Conservation (phyloP, 108 stramenopile genomes). For the Nitzschia inconspicua region DNA sequence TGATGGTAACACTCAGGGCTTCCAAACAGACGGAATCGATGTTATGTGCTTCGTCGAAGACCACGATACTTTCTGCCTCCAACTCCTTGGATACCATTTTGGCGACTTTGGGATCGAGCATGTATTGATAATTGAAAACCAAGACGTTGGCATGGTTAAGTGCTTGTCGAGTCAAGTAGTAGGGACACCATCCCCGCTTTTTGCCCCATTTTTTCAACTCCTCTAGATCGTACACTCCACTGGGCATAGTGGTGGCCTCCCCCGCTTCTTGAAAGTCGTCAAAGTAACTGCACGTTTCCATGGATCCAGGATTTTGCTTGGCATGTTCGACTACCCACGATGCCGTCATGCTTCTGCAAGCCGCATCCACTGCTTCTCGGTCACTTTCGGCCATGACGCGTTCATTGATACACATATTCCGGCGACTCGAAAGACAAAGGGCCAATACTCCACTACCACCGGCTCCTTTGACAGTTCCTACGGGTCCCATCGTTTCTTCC, state of each 20-base stretch:
- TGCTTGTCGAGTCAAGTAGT: slow-evolving; percentile 95
- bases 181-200: slow-evolving; percentile 94
- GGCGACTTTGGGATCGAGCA: slow-evolving; percentile 98
- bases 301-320: slow-evolving; percentile 53
- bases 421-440: slow-evolving; percentile 92
- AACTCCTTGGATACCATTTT: slow-evolving; percentile 93
- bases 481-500: slow-evolving; percentile 60
- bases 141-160: slow-evolving; percentile 93
- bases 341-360: slow-evolving; percentile 96
- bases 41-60: slow-evolving; percentile 99
- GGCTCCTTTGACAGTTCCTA: slow-evolving; percentile 55
- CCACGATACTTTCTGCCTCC: slow-evolving; percentile 94
- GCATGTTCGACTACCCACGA: slow-evolving; percentile 92
- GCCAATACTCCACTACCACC: slow-evolving; percentile 86
- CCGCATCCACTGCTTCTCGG: slow-evolving; percentile 96
- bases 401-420: slow-evolving; percentile 99
- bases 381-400: slow-evolving; percentile 93
- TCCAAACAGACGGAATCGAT: slow-evolving; percentile 99
- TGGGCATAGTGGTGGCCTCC: slow-evolving; percentile 82
- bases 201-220: slow-evolving; percentile 91
- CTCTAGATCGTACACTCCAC: slow-evolving; percentile 95
- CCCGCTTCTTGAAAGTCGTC: slow-evolving; percentile 90
- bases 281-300: slow-evolving; percentile 91
- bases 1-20: slow-evolving; percentile 92
- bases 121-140: slow-evolving; percentile 99